phyloP scores from a whole-genome alignment of 257 asterid species.

The Solanum peruvianum region DNA sequence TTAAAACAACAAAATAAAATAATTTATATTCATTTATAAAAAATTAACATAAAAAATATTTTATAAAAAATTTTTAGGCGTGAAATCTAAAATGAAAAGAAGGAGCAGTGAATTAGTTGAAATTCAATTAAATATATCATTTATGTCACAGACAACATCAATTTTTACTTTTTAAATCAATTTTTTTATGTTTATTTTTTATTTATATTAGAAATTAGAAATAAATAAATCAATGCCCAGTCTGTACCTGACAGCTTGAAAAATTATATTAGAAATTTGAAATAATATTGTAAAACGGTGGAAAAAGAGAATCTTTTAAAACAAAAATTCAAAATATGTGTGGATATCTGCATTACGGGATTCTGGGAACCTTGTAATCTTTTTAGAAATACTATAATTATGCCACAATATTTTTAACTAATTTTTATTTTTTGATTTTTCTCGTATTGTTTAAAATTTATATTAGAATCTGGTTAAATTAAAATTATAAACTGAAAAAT shows the following conservation, averaged over 20 bases:
- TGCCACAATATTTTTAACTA: neutral
- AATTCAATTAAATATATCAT: neutral
- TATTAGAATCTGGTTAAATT: no score
- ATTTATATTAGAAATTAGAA: neutral
- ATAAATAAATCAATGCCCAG: neutral
- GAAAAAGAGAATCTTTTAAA: neutral
- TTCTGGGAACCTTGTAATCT: neutral
- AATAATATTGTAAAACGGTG: no score
- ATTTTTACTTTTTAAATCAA: no score
- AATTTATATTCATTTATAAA: no score
- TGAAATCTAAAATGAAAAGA: no score
- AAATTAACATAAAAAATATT: no score
- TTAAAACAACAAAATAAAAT: no score
- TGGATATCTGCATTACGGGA: neutral
- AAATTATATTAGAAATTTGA: no score
- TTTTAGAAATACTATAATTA: neutral
- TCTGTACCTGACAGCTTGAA: neutral
- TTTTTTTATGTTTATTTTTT: neutral
- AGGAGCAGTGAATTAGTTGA: neutral
- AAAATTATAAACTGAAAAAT: accelerated
- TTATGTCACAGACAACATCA: neutral
- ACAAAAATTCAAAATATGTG: neutral
- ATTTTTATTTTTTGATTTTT: no score
- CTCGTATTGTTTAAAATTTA: no score
- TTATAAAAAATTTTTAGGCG: no score